A percentile compares a stretch with the other conserved stretches of the same genome.
Evolutionary conservation across 78 protist genomes (phyloP).

Genomic region (Dictyostelium capitatum): DNA sequence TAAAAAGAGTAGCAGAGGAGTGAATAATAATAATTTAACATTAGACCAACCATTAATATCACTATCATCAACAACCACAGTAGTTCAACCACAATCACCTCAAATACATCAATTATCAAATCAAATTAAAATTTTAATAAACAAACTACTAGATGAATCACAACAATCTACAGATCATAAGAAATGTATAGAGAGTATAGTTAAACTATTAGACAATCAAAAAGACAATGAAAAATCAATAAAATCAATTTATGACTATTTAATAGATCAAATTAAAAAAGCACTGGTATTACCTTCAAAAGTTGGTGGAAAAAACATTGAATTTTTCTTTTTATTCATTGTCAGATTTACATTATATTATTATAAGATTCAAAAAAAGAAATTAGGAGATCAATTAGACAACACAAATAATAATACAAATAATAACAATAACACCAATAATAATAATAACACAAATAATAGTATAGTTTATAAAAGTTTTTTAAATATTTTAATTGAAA

Average conservation of each 20-base stretch:
- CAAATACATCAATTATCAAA: background rate
- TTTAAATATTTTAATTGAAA: constrained; percentile 1
- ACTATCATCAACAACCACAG: too few species aligned
- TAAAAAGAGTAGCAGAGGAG: too few species aligned
- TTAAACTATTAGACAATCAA: background rate
- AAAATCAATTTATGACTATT: background rate
- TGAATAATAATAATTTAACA: too few species aligned
- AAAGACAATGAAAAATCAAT: background rate
- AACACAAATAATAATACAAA: background rate
- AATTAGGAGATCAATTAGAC: background rate
- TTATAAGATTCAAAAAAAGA: background rate
- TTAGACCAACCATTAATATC: too few species aligned
- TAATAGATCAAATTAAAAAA: constrained; percentile 9
- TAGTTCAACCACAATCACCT: background rate
- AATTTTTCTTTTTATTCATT: background rate
- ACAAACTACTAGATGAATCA: background rate
- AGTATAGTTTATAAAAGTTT: background rate
- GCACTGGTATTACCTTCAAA: background rate
- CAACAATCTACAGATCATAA: background rate
- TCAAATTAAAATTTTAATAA: background rate
- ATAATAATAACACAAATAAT: background rate
- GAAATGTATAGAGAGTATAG: background rate
- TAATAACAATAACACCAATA: background rate
- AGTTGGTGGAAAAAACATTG: background rate
- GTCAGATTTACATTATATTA: background rate